Percentiles rank a stretch among this genome's conserved stretches.
Evolutionary conservation across 176 grass and related monocot species (phyloP).

Genomic region (Rhipidocladum racemiflorum): DNA sequence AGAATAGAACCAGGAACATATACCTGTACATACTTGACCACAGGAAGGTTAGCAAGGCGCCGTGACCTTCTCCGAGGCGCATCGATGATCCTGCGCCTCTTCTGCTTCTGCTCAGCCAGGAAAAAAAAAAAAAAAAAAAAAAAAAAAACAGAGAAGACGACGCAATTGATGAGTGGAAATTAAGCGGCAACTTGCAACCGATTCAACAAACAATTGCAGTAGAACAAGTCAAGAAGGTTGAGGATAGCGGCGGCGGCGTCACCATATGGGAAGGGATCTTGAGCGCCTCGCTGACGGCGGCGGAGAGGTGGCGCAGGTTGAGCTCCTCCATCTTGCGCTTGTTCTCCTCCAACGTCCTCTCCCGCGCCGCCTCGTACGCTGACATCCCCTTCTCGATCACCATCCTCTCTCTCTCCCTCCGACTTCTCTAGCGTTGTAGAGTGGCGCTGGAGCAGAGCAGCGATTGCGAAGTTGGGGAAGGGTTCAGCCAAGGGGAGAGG

Average conservation of each 20-base stretch:
- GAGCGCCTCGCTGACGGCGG: slow-evolving; percentile 47
- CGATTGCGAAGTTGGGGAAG: not conserved
- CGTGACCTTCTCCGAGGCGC: slow-evolving; percentile 58
- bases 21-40: slow-evolving; percentile 62
- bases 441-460: not conserved
- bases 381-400: slow-evolving; percentile 41
- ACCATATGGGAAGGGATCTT: slow-evolving; percentile 65
- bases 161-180: not conserved
- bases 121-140: no score
- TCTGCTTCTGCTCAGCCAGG: slow-evolving; percentile 57
- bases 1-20: not conserved
- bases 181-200: no score
- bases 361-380: slow-evolving; percentile 75
- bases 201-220: not conserved
- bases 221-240: not conserved
- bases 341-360: slow-evolving; percentile 86
- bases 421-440: not conserved
- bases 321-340: slow-evolving; percentile 95
- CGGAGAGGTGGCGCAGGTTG: slow-evolving; percentile 77
- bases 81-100: slow-evolving; percentile 56
- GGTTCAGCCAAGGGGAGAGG: slow-evolving; percentile 28
- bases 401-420: not conserved
- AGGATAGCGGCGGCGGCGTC: not conserved
- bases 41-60: slow-evolving; percentile 55
- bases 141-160: no score